Evolutionary conservation across 192 early-diverging fungal genomes (phyloP), one percentile per base, ranked within the genome.

Genomic region (Coemansia sp.): DNA sequence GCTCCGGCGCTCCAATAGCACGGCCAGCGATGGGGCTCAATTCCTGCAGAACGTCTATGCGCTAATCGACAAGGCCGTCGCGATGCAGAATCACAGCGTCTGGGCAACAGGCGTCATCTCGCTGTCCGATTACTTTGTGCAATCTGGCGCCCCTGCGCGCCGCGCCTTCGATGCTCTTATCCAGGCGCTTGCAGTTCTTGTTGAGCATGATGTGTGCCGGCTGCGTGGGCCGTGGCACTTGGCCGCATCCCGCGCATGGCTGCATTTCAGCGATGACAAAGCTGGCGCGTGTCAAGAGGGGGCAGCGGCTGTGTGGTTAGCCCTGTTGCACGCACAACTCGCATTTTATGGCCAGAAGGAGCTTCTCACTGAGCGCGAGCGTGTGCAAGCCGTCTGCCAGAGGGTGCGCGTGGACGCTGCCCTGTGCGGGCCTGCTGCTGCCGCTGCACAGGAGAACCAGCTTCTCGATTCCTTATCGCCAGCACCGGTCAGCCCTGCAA

Each of bases 161-260:
- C 58, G 33, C 18, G 68, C 64, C 8, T 76, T 81, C 60, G 49
- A 46, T n/a, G 58, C 15, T 7, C 60, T 76, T 6, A 48, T 68
- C 16, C 64, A 41, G 0, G 66, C 68, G 2, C 73, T 35, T 7
- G 79, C 74, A 0, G 49, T 81, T 41, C 58, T 72, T 0, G 41
- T 58, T 26, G 73, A 76, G 48, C 65, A 73, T 36, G 64, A 49
- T 16, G 60, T 76, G 53, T 26, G 24, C 8, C 55, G 45, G n/a
- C 61, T 70, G 43, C 64, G 56, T 7, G 45, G 26, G 9, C 55
- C 67, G 6, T 71, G 67, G 64, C 63, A 62, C 21, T 45, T 69
- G 34, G 58, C 60, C 1, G 69, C 67, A 5, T 62, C 78, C 0
- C 63, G 70, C 2, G 78, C 67, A 18, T 81, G 73, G 73, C 56